Conservation (phyloP, 1,139 yeast genomes). For the Candida freyschussii region DNA sequence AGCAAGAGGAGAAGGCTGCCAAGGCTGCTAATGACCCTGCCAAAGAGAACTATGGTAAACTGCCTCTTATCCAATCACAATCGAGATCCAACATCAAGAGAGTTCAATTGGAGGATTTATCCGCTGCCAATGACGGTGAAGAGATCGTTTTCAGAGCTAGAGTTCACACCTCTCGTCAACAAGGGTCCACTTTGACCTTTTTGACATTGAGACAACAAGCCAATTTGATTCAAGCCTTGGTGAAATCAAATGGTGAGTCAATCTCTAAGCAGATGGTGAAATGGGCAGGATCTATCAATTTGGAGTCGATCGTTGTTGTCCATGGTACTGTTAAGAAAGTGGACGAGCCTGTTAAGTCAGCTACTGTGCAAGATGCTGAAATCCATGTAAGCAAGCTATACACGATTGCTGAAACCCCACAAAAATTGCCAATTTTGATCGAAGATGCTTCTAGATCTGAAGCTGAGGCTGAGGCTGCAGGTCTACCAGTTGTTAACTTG, state of each 20-base stretch:
- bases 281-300: constrained; percentile 83
- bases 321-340: constrained; percentile 82
- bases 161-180: constrained; percentile 88
- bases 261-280: constrained; percentile 95
- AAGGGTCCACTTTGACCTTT: constrained; percentile 93
- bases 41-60: constrained; percentile 80
- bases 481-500: constrained; percentile 88
- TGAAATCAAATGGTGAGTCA: constrained; percentile 59
- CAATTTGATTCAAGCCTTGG: constrained; percentile 74
- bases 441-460: constrained; percentile 97
- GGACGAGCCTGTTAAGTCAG: constrained; percentile 81
- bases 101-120: constrained; percentile 49
- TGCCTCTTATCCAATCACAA: constrained; percentile 78
- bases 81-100: constrained; percentile 58
- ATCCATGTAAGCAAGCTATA: constrained; percentile 68
- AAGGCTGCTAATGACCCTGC: constrained; percentile 80
- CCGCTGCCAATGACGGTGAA: constrained; percentile 67
- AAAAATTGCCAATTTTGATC: constrained; percentile 85
- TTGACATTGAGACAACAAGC: constrained; percentile 88
- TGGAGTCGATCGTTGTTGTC: constrained; percentile 89
- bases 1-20: constrained; percentile 78
- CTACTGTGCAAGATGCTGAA: constrained; percentile 90
- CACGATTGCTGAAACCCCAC: constrained; percentile 84
- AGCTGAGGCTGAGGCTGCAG: constrained; percentile 88
- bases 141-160: constrained; percentile 88